Conservation (phyloP, 192 early-diverging fungal genomes). For the Entomortierella chlamydospora region DNA sequence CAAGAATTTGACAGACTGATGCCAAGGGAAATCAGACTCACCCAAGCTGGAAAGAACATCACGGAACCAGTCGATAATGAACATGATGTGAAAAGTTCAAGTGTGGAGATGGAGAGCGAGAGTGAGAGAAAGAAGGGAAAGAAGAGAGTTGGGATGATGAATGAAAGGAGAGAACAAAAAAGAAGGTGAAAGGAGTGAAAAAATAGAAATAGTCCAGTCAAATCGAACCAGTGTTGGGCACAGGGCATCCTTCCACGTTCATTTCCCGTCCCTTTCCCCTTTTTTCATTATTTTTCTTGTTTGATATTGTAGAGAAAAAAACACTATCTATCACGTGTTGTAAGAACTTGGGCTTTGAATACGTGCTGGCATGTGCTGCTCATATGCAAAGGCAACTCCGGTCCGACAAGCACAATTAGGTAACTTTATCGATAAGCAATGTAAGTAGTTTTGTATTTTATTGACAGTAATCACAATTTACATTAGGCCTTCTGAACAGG, state of each 20-base stretch:
- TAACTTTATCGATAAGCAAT: too few relatives aligned
- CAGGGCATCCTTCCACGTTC: not conserved
- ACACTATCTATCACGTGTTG: too few relatives aligned
- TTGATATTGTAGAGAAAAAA: not conserved
- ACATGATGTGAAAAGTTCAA: slow-evolving; percentile 71
- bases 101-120: not conserved
- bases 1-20: not conserved
- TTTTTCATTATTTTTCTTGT: not conserved
- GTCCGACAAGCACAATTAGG: too few relatives aligned
- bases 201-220: not conserved
- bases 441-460: too few relatives aligned
- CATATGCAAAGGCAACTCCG: not conserved
- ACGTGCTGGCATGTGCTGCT: not conserved
- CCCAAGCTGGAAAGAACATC: slow-evolving; percentile 91
- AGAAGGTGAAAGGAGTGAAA: not conserved
- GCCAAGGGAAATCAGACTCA: slow-evolving; percentile 58
- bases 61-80: slow-evolving; percentile 98
- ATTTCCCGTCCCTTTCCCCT: not conserved
- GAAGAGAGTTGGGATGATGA: not conserved
- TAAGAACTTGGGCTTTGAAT: too few relatives aligned
- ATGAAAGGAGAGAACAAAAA: not conserved
- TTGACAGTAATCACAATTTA: not conserved
- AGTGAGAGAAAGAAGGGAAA: not conserved
- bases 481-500: not conserved
- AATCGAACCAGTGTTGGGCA: not conserved